phyloP scores from a whole-genome alignment of 345 rosid species.

The Brassica rapa region DNA sequence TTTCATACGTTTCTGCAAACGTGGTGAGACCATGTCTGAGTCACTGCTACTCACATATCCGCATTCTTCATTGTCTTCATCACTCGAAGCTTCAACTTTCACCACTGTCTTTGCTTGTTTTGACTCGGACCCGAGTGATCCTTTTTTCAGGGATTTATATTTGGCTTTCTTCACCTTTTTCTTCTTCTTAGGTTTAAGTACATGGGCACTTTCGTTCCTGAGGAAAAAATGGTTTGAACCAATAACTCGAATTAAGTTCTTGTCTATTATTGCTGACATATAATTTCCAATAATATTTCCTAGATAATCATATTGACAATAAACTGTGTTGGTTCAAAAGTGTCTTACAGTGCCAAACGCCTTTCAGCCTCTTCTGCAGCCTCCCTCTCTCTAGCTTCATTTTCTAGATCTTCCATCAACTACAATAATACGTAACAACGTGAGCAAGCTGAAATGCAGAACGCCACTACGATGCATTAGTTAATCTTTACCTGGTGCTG shows the following conservation, averaged over 20 bases:
- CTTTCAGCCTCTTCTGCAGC: conserved; percentile 56
- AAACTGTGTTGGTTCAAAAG: conserved; percentile 29
- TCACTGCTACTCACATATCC: conserved; percentile 51
- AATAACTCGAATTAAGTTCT: conserved; percentile 9
- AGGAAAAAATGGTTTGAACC: conserved; percentile 25
- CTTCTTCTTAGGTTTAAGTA: conserved; percentile 70
- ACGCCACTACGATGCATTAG: conserved; percentile 9
- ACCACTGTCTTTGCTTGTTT: conserved; percentile 57
- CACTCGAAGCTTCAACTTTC: conserved; percentile 47
- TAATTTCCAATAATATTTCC: conserved; percentile 12
- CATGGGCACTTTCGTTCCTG: conserved; percentile 61
- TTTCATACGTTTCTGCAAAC: conserved; percentile 51
- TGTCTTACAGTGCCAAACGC: conserved; percentile 62
- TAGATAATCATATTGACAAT: conserved; percentile 24
- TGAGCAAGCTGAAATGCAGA: conserved; percentile 21
- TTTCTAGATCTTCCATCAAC: conserved; percentile 92
- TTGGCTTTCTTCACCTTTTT: conserved; percentile 91
- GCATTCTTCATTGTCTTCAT: conserved; percentile 50
- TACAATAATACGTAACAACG: conserved; percentile 43
- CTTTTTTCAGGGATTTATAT: conserved; percentile 89
- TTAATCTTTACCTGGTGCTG: conserved; percentile 79
- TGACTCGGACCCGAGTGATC: conserved; percentile 66
- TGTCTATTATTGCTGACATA: background rate
- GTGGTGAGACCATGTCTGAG: conserved; percentile 55
- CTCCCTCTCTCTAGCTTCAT: conserved; percentile 85